Conservation (phyloP, 345 rosid genomes). For the Psidium guajava region DNA sequence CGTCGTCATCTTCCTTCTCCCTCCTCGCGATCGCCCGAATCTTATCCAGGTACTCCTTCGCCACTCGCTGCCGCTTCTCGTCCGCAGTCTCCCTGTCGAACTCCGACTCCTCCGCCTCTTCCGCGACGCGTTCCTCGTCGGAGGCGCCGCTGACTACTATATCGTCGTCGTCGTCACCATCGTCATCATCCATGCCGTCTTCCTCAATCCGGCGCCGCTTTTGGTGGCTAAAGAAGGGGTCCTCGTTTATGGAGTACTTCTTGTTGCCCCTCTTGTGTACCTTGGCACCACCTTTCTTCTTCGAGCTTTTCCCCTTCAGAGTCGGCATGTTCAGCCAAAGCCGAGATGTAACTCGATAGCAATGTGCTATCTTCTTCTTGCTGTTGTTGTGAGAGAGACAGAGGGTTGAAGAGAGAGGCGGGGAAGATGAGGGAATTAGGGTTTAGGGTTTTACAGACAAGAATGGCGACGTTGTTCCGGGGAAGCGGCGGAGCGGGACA, state of each 20-base stretch:
- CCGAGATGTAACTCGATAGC: neutral
- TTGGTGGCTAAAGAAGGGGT: slow-evolving; percentile 8
- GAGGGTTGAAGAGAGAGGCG: neutral
- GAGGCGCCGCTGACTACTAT: neutral
- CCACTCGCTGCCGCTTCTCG: slow-evolving; percentile 67
- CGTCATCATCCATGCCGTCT: neutral
- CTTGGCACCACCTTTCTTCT: slow-evolving; percentile 1
- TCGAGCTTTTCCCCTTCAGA: neutral
- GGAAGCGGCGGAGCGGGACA: neutral
- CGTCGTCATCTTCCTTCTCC: slow-evolving; percentile 28
- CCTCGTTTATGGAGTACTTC: slow-evolving; percentile 3
- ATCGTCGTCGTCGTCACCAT: neutral
- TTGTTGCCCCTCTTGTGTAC: neutral
- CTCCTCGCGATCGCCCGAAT: slow-evolving; percentile 26
- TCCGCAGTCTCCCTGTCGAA: slow-evolving; percentile 54
- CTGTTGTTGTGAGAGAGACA: neutral
- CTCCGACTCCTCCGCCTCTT: slow-evolving; percentile 22
- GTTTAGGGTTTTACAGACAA: slow-evolving; percentile 5
- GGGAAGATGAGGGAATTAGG: neutral
- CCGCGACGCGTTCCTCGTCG: slow-evolving; percentile 8
- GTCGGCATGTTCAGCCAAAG: neutral
- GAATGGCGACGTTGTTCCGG: neutral
- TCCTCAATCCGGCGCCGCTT: slow-evolving; percentile 6
- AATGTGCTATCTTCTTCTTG: no score
- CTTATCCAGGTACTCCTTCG: slow-evolving; percentile 34